Base-by-base conservation (phyloP, 2,329 filamentous ascomycete genomes). In the Passalora sequoiae region DNA sequence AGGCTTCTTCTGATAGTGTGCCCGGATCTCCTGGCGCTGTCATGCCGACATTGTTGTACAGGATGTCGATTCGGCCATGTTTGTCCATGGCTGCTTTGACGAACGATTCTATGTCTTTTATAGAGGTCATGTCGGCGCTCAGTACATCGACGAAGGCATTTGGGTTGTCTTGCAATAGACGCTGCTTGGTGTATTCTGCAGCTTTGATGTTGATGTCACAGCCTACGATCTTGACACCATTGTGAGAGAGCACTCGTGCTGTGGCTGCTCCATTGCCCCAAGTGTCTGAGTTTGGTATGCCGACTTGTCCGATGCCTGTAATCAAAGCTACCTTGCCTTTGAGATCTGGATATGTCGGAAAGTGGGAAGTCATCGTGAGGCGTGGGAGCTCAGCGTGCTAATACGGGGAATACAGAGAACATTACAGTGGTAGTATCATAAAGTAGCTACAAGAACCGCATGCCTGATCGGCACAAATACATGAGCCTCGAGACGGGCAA, bases 231-330 rank as follows among this genome's bases (percentile, higher is more conserved):
- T 62, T 59, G 4, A 71, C 74, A n/a, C 71, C 71, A 54, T 72
- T 69, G 38, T 66, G 61, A 3, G 71, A 67, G 13, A 77, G 62
- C 0, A 69, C 55, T 4, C 68, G 65, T n/a, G 73, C 71, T 40
- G 68, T 73, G 25, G 74, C 71, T 15, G 72, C 67, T 17, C 73
- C 73, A 46, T 74, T 76, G 36, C 72, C 72, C 74, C 72, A 76
- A 15, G 69, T 70, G 16, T 65, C 59, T 20, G 54, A 56, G 28
- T 54, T 44, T 17, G 48, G 49, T 4, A 49, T 52, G 15, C 63
- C 60, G 22, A 66, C 63, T 31, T 66, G 65, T 33, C 70, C 71
- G 24, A 74, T 66, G 22, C 71, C 70, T 33, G 70, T 69, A 38
- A 73, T 64, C 1, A 73, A 60, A 17, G 65, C 69, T 16, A 73